Evolutionary conservation across 805 yeast genomes (phyloP), one percentile per base, ranked within the genome.

Genomic region (Pichia nakasei): DNA sequence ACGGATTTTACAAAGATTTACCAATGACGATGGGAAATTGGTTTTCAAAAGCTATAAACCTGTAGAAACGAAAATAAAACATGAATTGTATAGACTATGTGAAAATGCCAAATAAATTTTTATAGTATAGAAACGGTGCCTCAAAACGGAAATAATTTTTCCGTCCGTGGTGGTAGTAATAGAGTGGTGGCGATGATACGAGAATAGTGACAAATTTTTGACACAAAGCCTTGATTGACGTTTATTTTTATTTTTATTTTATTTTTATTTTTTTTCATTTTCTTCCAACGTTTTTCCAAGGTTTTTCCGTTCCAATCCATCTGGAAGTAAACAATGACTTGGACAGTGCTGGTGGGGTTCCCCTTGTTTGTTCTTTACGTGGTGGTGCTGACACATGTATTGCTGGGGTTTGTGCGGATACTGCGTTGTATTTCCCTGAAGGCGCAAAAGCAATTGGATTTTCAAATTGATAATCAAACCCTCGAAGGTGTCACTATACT

Each of bases 401-500:
- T 39, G 34, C 53, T 52, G 35, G 69, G 69, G 21, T 55, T 61
- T 18, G 35, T 53, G 18, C 61, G 56, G 13, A 29, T 29, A 7
- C 12, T 29, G 17, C n/a, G 32, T 13, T 29, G 32, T 29, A 13
- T 29, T 29, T 29, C 32, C 5, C 12, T 13, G 2, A 29, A 9
- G 9, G 32, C 32, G 13, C 32, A 29, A 15, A 12, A 29, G 15
- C 3, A 15, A 3, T 17, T 29, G 9, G 17, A 29, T 29, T 29
- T 7, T 29, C 9, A 29, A 15, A 29, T 29, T 15, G 52, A 50
- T 3, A 50, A 49, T 3, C 69, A 69, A 1, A 66, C 69, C 5
- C 67, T 75, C 1, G 78, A 75, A 46, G 81, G 85, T 8, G 95
- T 87, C 18, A 75, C 93, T 1, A 84, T 88, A 22, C 57, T 87